These are phyloP conservation scores for Raffaelea albimanens DNA, from an alignment of 2,329 filamentous ascomycete species.

Conservation along the genomic window DNA sequence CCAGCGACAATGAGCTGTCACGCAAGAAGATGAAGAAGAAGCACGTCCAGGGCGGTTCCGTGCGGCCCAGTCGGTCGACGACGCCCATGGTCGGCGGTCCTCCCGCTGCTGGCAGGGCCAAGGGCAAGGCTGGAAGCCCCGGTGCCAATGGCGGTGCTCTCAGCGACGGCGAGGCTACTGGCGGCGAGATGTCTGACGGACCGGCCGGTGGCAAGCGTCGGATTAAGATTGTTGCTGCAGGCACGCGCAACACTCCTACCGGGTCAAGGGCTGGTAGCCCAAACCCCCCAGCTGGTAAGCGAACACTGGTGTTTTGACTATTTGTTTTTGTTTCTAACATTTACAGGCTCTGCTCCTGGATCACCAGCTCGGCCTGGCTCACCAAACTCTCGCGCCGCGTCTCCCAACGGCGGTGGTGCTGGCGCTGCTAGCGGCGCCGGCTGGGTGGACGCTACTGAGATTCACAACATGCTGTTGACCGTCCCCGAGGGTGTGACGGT, in stretches of 20 bases:
- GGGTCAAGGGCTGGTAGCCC: constrained; percentile 56
- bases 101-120: constrained; percentile 22
- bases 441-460: constrained; percentile 39
- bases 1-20: constrained; percentile 81
- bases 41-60: constrained; percentile 43
- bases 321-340: not conserved
- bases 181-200: constrained; percentile 56
- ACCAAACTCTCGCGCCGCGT: constrained; percentile 20
- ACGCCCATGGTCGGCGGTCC: constrained; percentile 39
- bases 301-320: not conserved
- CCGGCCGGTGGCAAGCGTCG: constrained; percentile 34
- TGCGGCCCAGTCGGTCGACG: constrained; percentile 41
- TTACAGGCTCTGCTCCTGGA: constrained; percentile 12
- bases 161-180: constrained; percentile 65
- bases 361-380: constrained; percentile 13
- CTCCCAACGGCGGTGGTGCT: constrained; percentile 15
- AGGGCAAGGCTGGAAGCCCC: constrained; percentile 26
- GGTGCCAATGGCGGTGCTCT: constrained; percentile 47
- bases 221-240: constrained; percentile 41
- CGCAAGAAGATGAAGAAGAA: constrained; percentile 71
- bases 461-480: constrained; percentile 42
- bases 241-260: constrained; percentile 40
- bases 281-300: no score
- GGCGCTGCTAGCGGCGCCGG: constrained; percentile 9
- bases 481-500: constrained; percentile 43